phyloP scores from a whole-genome alignment of 1,284 basidiomycete species.

The Apiotrichum laibachii region DNA sequence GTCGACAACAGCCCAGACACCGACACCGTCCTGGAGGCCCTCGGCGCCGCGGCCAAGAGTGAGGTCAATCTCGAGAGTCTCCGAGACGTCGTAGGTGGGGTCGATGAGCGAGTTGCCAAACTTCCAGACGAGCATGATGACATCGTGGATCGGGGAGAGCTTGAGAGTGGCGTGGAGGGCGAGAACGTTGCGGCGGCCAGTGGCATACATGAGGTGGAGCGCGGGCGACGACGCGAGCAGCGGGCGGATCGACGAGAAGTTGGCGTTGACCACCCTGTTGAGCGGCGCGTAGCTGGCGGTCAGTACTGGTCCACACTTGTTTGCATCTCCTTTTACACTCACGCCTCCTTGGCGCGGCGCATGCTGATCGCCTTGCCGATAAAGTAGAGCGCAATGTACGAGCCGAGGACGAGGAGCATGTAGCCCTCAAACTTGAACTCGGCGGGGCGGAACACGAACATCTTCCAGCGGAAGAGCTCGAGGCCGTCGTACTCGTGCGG shows the following conservation, averaged over 20 bases:
- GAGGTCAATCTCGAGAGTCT: conserved; percentile 63
- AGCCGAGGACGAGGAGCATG: conserved; percentile 57
- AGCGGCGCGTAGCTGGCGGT: conserved; percentile 27
- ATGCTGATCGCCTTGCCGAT: conserved; percentile 41
- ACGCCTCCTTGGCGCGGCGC: conserved; percentile 40
- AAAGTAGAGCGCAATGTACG: conserved; percentile 40
- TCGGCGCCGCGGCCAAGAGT: conserved; percentile 60
- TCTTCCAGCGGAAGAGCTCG: conserved; percentile 65
- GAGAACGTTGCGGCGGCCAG: conserved; percentile 71
- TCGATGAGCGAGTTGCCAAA: conserved; percentile 65
- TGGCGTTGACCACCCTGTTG: conserved; percentile 21
- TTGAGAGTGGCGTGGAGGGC: conserved; percentile 75
- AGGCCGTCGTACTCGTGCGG: conserved; percentile 60
- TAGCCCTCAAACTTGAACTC: conserved; percentile 67
- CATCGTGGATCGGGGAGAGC: conserved; percentile 77
- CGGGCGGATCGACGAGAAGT: conserved; percentile 37
- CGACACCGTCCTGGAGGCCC: conserved; percentile 55
- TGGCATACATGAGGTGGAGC: conserved; percentile 73
- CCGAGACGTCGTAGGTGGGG: conserved; percentile 62
- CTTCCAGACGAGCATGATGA: conserved; percentile 57
- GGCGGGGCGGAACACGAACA: conserved; percentile 76
- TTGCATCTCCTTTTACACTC: conserved; percentile 27
- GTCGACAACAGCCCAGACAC: conserved; percentile 77
- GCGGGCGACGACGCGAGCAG: conserved; percentile 39
- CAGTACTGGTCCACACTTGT: neutral